These are phyloP conservation scores for Biscogniauxia marginata DNA, from an alignment of 2,329 filamentous ascomycete genomes.

Conservation along the genomic window DNA sequence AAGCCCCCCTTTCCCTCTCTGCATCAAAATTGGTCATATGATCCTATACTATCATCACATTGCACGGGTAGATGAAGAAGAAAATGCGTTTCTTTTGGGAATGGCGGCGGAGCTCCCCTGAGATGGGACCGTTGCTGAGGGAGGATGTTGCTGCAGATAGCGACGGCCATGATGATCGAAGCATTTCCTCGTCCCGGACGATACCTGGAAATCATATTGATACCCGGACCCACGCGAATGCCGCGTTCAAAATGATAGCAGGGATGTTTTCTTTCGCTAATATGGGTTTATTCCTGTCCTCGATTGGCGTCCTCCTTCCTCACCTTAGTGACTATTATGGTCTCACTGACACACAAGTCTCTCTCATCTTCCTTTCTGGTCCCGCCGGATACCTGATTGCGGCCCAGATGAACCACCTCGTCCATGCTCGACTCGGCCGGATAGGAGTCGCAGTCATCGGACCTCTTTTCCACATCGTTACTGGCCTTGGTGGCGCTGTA, in stretches of 20 bases:
- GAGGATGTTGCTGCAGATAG: too few species aligned
- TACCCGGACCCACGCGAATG: neutral
- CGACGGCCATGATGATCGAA: too few species aligned
- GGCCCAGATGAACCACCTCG: conserved; percentile 36
- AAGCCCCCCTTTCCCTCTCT: too few species aligned
- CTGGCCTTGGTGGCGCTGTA: conserved; percentile 27
- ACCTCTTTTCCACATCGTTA: conserved; percentile 36
- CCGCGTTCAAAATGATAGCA: conserved; percentile 10
- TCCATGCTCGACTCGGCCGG: conserved; percentile 42
- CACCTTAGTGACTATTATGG: conserved; percentile 39
- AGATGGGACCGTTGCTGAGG: too few species aligned
- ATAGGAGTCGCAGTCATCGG: conserved; percentile 41
- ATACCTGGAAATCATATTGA: too few species aligned
- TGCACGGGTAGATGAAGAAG: too few species aligned
- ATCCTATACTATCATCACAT: too few species aligned
- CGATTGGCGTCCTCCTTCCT: conserved; percentile 33
- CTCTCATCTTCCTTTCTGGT: conserved; percentile 42
- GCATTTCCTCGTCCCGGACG: too few species aligned
- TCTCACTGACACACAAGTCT: conserved; percentile 42
- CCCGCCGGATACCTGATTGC: conserved; percentile 44
- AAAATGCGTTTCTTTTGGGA: too few species aligned
- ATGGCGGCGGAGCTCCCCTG: too few species aligned
- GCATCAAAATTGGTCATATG: too few species aligned
- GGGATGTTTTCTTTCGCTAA: conserved; percentile 23
- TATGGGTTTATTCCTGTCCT: conserved; percentile 27